A percentile compares a stretch with the other conserved stretches of the same genome.
Conservation (phyloP, 164 flowering plant species). For the Paratinospora sagittata region DNA sequence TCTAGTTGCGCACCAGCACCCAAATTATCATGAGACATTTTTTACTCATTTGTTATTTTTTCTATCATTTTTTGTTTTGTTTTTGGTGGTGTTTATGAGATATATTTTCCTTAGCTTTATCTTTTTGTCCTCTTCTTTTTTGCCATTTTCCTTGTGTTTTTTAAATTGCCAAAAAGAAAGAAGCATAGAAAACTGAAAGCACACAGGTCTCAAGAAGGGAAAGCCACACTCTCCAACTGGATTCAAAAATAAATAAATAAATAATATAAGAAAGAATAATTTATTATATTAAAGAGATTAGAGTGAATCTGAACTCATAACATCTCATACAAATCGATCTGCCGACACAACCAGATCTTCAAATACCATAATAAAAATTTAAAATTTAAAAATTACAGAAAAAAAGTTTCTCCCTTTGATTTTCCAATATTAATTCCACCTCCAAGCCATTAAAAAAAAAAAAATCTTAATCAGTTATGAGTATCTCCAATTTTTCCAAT, state of each 20-base stretch:
- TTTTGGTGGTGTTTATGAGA: too few species aligned
- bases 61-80: too few species aligned
- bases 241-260: too few species aligned
- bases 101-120: too few species aligned
- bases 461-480: constrained; percentile 7
- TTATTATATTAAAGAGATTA: not conserved
- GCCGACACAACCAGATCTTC: not conserved
- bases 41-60: too few species aligned
- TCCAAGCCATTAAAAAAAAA: not conserved
- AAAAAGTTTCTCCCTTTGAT: not conserved
- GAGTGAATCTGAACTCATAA: constrained; percentile 6
- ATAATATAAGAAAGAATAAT: not conserved
- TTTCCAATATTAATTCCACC: not conserved
- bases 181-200: not conserved
- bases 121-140: too few species aligned
- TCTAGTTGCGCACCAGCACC: too few species aligned
- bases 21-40: too few species aligned
- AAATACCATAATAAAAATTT: not conserved
- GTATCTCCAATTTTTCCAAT: not conserved
- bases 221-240: not conserved
- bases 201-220: not conserved
- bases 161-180: too few species aligned
- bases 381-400: not conserved
- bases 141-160: too few species aligned
- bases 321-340: not conserved